These are phyloP conservation scores for Kalanchoe fedtschenkoi DNA, from an alignment of 164 flowering plant species.

Conservation along the genomic window DNA sequence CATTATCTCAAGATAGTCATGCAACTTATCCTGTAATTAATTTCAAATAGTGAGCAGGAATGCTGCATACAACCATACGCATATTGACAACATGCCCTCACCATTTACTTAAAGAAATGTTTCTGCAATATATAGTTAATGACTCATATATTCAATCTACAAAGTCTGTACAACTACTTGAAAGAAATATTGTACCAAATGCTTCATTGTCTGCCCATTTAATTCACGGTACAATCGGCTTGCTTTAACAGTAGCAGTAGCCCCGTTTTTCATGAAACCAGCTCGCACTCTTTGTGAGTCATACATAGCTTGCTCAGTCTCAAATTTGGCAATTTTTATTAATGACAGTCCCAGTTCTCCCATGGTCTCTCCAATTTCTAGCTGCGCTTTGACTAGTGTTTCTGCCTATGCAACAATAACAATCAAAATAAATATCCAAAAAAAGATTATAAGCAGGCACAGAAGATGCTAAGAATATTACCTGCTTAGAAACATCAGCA, in stretches of 20 bases:
- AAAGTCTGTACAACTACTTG: too few species aligned
- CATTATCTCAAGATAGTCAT: constrained; percentile 83
- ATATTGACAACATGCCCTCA: neutral
- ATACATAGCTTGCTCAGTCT: constrained; percentile 52
- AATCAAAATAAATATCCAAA: neutral
- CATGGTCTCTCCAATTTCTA: constrained; percentile 91
- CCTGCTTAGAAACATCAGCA: constrained; percentile 45
- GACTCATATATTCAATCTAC: too few species aligned
- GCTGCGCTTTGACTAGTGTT: constrained; percentile 82
- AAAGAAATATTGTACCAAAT: constrained; percentile 59
- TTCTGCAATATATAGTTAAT: neutral
- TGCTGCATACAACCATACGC: too few species aligned
- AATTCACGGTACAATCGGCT: constrained; percentile 78
- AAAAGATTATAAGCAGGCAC: neutral
- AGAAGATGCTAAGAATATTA: neutral
- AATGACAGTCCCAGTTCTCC: constrained; percentile 84
- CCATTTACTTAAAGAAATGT: neutral
- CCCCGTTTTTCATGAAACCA: constrained; percentile 55
- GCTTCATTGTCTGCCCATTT: constrained; percentile 81
- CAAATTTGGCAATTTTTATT: constrained; percentile 76
- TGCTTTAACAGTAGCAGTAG: constrained; percentile 88
- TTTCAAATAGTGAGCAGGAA: neutral
- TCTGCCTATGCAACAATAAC: constrained; percentile 59
- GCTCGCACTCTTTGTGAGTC: constrained; percentile 62
- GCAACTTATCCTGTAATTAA: constrained; percentile 65